Percentiles rank a stretch among this genome's conserved stretches.
Evolutionary conservation across 2,329 filamentous ascomycete species (phyloP).

Genomic region (Penicillium vulpinum): DNA sequence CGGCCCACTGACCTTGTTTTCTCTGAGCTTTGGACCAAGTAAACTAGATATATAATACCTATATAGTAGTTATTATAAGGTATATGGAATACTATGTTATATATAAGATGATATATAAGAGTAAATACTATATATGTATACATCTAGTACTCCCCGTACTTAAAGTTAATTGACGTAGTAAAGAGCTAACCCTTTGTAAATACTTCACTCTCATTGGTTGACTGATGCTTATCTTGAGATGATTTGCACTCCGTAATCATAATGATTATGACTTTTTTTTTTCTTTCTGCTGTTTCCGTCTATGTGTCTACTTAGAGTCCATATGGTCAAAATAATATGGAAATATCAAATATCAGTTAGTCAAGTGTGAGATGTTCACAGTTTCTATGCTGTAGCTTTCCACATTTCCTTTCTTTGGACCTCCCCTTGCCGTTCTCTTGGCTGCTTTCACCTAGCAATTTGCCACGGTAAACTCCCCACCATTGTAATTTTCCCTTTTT

Average conservation of each 20-base stretch:
- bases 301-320: neutral
- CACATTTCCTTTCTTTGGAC: neutral
- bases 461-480: conserved; percentile 22
- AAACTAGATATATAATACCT: too few species aligned
- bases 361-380: too few species aligned
- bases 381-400: too few species aligned
- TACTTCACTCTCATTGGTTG: conserved; percentile 31
- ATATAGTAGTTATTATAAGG: too few species aligned
- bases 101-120: neutral
- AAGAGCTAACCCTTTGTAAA: conserved; percentile 40
- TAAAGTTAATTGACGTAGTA: conserved; percentile 34
- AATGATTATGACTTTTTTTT: conserved; percentile 27
- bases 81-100: neutral
- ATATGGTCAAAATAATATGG: neutral
- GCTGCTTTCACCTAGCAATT: conserved; percentile 16
- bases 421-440: conserved; percentile 3
- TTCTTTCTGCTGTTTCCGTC: conserved; percentile 14
- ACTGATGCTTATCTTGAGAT: conserved; percentile 32
- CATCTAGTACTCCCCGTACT: too few species aligned
- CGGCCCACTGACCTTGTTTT: conserved; percentile 8
- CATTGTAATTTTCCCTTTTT: conserved; percentile 26
- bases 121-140: neutral
- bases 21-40: neutral
- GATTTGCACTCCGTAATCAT: conserved; percentile 25
- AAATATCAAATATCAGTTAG: too few species aligned